A percentile compares a stretch with the other conserved stretches of the same genome.
Conservation (phyloP, 1,139 yeast genomes). For the Nakaseomyces uthaithaninus region DNA sequence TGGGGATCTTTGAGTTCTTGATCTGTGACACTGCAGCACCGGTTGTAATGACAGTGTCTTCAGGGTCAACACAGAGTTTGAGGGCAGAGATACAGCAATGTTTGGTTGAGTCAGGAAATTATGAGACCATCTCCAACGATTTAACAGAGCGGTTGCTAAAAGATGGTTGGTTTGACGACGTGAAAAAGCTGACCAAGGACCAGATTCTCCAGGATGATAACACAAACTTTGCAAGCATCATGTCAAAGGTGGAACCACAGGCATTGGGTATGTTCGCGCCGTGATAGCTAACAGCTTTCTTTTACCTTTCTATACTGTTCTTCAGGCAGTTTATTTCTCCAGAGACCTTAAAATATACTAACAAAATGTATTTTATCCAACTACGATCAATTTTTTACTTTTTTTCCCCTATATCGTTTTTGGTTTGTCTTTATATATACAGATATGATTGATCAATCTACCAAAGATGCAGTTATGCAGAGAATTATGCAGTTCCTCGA, state of each 20-base stretch:
- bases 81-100: conserved; percentile 61
- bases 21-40: too few relatives aligned
- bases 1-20: too few relatives aligned
- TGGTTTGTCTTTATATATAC: background rate
- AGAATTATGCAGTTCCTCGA: conserved; percentile 59
- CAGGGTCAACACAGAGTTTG: conserved; percentile 21
- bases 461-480: conserved; percentile 50
- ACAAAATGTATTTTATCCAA: too few relatives aligned
- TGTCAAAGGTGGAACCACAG: conserved; percentile 49
- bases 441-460: conserved; percentile 57
- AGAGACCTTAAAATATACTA: too few relatives aligned
- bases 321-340: conserved; percentile 5
- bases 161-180: conserved; percentile 81
- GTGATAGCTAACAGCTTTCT: too few relatives aligned
- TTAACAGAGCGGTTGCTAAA: conserved; percentile 60
- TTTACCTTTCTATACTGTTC: background rate
- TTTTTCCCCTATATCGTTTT: too few relatives aligned
- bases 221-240: conserved; percentile 43
- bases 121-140: conserved; percentile 55
- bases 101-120: conserved; percentile 70
- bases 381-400: too few relatives aligned
- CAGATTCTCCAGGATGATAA: conserved; percentile 34
- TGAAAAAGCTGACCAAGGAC: conserved; percentile 48
- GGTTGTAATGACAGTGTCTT: background rate
- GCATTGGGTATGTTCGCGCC: conserved; percentile 52